Conservation (phyloP, 306 rosid genomes). For the Castanea mollissima region DNA sequence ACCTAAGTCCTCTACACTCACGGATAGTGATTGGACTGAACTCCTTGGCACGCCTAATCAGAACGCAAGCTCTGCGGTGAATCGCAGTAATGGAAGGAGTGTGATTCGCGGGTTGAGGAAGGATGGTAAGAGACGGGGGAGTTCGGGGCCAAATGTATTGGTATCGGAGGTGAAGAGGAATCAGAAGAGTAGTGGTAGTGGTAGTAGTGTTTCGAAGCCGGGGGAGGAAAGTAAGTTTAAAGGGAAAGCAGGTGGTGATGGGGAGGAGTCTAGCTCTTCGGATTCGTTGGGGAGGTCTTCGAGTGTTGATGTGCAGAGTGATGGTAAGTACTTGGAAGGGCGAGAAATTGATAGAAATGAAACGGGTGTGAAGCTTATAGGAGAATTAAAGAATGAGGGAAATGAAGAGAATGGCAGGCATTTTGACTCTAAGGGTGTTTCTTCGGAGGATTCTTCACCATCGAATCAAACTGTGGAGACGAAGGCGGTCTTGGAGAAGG, state of each 20-base stretch:
- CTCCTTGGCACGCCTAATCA: conserved; percentile 63
- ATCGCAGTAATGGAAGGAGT: conserved; percentile 38
- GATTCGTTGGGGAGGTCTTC: conserved; percentile 45
- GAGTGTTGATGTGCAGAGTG: conserved; percentile 42
- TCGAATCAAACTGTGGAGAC: conserved; percentile 22
- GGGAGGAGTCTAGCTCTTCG: conserved; percentile 50
- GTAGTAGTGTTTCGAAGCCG: conserved; percentile 29
- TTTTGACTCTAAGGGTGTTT: conserved; percentile 28
- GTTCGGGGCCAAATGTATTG: conserved; percentile 29
- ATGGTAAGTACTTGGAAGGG: conserved; percentile 31
- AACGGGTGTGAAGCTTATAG: conserved; percentile 31
- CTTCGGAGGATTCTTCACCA: conserved; percentile 31
- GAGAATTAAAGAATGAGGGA: conserved; percentile 31
- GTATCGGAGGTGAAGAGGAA: conserved; percentile 49
- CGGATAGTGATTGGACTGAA: conserved; percentile 89
- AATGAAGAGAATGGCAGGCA: conserved; percentile 31
- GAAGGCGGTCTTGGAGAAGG: conserved; percentile 17
- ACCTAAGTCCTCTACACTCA: conserved; percentile 39
- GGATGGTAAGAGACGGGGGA: conserved; percentile 47
- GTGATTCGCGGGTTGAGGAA: conserved; percentile 51
- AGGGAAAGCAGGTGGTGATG: conserved; percentile 60
- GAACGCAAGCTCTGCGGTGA: conserved; percentile 35
- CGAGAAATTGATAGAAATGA: conserved; percentile 26
- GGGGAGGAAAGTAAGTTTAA: conserved; percentile 44
- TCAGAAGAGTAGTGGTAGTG: conserved; percentile 30